Conservation (phyloP, 805 yeast genomes). For the Candida peoriensis region DNA sequence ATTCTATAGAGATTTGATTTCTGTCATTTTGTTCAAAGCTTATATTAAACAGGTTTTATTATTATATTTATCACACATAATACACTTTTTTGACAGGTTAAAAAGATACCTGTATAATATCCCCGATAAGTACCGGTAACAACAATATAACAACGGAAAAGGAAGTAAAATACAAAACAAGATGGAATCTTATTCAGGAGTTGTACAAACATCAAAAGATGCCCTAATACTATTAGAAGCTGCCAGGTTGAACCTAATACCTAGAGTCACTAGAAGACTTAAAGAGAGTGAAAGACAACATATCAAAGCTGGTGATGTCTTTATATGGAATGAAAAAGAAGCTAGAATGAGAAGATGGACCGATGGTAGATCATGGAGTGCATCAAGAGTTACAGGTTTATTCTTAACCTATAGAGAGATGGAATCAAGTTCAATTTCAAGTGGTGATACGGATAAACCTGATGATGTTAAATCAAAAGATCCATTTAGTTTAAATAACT, state of each 20-base stretch:
- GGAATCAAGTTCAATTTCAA: constrained; percentile 28
- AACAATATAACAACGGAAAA: no score
- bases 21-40: no score
- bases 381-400: constrained; percentile 61
- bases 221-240: constrained; percentile 66
- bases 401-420: constrained; percentile 62
- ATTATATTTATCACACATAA: no score
- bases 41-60: no score
- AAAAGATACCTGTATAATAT: no score
- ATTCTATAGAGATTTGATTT: no score
- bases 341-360: constrained; percentile 78
- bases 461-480: constrained; percentile 1
- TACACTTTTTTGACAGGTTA: no score
- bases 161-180: no score
- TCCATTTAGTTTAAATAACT: constrained; percentile 10
- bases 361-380: constrained; percentile 70
- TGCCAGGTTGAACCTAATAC: constrained; percentile 48
- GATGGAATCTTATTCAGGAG: constrained; percentile 61
- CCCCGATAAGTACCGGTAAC: no score
- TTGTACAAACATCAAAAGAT: constrained; percentile 51
- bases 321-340: constrained; percentile 67
- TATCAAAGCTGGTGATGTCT: constrained; percentile 56
- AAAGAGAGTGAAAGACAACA: constrained; percentile 43
- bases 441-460: constrained; percentile 2
- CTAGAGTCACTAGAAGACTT: constrained; percentile 54